Evolutionary conservation across 2,329 filamentous ascomycete genomes (phyloP), one percentile per base, ranked within the genome.

Genomic region (Aspergillus awamori): DNA sequence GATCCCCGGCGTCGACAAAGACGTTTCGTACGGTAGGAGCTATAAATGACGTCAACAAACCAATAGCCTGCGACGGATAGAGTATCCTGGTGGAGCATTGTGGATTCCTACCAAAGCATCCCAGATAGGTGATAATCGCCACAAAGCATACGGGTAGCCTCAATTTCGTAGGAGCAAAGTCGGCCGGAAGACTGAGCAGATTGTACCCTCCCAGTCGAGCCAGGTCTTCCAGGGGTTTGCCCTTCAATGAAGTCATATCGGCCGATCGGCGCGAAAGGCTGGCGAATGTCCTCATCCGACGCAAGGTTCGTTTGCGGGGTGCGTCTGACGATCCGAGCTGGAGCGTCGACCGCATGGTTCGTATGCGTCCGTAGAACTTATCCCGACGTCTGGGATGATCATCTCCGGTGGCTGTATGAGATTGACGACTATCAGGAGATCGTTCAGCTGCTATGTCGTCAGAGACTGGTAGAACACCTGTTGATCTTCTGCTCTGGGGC

Each of bases 91-190:
- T 55, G 53, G 65, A 59, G 57, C 58, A 61, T 38, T 28, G 39
- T 28, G 52, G 22, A 28, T n/a, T 33, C 68, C 62, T 70, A 80
- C 78, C 76, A 64, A 76, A 67, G 48, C 66, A 63, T 53, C 71
- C 65, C 57, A 82, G 60, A 63, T 76, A 79, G 20, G 67, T 65
- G 11, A 74, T 69, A n/a, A 73, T 75, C 28, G 77, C 76, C 36
- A 78, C 79, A 60, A 82, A 75, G 53, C 77, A 79, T n/a, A 74
- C 74, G 2, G 80, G 80, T 15, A 82, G 68, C 48, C 71, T 71
- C 54, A 80, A 66, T 4, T 72, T 68, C 11, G 69, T 69, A n/a
- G 78, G 77, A 4, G 73, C 73, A 65, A 79, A 75, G 13, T 77
- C 72, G 1, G 55, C 60, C 1, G 77, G 77, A 5, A 79, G 67